Percentiles rank a stretch among this genome's conserved stretches.
These are phyloP conservation scores for Capsicum baccatum DNA, from an alignment of 257 asterid species.

Conservation along the genomic window DNA sequence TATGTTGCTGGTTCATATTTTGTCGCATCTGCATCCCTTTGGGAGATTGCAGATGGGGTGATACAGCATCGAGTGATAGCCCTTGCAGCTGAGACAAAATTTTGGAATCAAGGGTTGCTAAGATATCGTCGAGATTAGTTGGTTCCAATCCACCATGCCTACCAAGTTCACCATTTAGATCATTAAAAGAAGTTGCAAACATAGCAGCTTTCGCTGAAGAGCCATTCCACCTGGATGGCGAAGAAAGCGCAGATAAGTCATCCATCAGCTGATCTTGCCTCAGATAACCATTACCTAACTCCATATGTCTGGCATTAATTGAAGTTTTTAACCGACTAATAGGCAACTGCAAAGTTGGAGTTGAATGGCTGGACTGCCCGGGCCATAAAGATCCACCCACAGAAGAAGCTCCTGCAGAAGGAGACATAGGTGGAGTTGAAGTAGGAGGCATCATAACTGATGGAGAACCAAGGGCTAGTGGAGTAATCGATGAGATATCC, in stretches of 20 bases:
- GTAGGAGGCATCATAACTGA: slow-evolving; percentile 41
- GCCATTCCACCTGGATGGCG: slow-evolving; percentile 40
- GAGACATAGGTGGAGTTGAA: slow-evolving; percentile 48
- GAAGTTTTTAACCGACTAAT: slow-evolving; percentile 46
- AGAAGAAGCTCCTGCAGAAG: slow-evolving; percentile 38
- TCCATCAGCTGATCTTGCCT: slow-evolving; percentile 41
- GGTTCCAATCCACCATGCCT: slow-evolving; percentile 40
- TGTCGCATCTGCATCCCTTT: slow-evolving; percentile 38
- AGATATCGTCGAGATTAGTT: slow-evolving; percentile 40
- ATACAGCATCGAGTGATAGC: slow-evolving; percentile 35
- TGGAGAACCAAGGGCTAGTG: slow-evolving; percentile 41
- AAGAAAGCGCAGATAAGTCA: slow-evolving; percentile 40
- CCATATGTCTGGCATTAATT: slow-evolving; percentile 40
- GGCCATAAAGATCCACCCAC: slow-evolving; percentile 42
- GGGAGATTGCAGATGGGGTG: slow-evolving; percentile 36
- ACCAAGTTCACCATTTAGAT: slow-evolving; percentile 26
- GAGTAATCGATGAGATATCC: slow-evolving; percentile 39
- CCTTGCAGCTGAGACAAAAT: slow-evolving; percentile 44
- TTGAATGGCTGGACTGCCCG: slow-evolving; percentile 34
- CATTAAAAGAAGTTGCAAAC: slow-evolving; percentile 32
- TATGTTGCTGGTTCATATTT: slow-evolving; percentile 36
- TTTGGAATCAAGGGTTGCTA: slow-evolving; percentile 39
- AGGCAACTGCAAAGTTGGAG: slow-evolving; percentile 45
- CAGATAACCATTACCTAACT: slow-evolving; percentile 30
- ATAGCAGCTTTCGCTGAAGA: slow-evolving; percentile 29